Evolutionary conservation across 257 asterid genomes (phyloP).

Genomic region (Eustoma russellianum): DNA sequence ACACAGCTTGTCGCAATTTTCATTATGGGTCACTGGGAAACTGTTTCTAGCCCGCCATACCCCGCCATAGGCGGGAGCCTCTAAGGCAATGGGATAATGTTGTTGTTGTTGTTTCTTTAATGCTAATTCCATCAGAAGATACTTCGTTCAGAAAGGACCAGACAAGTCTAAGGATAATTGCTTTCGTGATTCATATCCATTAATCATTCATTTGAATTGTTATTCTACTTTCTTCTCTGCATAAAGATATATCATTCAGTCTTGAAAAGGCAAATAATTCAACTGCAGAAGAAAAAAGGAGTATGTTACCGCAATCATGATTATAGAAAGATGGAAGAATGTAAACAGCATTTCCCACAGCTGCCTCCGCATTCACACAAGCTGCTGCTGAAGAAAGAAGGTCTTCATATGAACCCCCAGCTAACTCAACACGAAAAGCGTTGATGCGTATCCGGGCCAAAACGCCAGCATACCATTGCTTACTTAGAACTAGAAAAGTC

Average conservation of each 20-base stretch:
- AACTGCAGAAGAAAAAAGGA: constrained; percentile 11
- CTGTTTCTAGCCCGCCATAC: too few species aligned
- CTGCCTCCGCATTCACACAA: constrained; percentile 63
- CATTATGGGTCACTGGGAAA: too few species aligned
- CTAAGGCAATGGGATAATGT: too few species aligned
- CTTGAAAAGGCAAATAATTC: constrained; percentile 5
- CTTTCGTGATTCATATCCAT: too few species aligned
- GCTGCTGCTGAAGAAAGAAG: constrained; percentile 75
- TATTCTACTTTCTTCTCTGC: too few species aligned
- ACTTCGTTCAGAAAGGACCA: too few species aligned
- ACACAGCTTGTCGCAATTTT: too few species aligned
- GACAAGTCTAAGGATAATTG: too few species aligned
- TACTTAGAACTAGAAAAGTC: constrained; percentile 64
- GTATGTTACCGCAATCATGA: constrained; percentile 71
- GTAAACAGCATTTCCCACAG: constrained; percentile 79
- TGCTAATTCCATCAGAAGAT: too few species aligned
- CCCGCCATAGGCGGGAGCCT: too few species aligned
- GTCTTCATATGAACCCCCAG: constrained; percentile 61
- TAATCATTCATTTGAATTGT: too few species aligned
- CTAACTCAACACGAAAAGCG: constrained; percentile 74
- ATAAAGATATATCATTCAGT: not conserved
- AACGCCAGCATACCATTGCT: constrained; percentile 63
- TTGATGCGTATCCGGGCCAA: constrained; percentile 79
- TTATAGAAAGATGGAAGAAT: constrained; percentile 82
- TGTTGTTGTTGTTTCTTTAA: too few species aligned